Base-by-base conservation (phyloP, 2,329 filamentous ascomycete species). In the Drechmeria coniospora region DNA sequence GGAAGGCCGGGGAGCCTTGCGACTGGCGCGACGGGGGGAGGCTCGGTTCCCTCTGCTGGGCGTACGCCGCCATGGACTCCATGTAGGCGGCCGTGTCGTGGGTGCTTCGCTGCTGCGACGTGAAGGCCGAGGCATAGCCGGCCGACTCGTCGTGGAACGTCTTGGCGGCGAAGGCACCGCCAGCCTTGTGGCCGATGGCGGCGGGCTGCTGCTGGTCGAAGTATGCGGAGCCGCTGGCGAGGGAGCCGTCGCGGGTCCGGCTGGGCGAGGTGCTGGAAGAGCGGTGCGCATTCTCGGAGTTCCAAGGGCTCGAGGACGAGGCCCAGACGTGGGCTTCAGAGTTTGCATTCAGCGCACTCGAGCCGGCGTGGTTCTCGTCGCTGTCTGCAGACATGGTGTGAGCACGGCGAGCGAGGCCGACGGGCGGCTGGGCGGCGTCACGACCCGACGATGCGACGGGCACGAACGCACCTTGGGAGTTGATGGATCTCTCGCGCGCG, bases 281-380 rank as follows among this genome's bases (percentile, higher is more conserved):
- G 37, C 47, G 50, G 21, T 46, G 31, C 27, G 41, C 32, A 17
- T 42, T 52, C 25, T 71, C 66, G 15, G 59, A 53, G 36, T 64
- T 66, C 78, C 78, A 83, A 11, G 68, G 64, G 21, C 62, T 55
- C 36, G 59, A 54, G 33, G 20, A 23, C 21, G 43, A 7, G 28
- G 28, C 49, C 72, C 75, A 80, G 25, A 63, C 58, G 39, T 80
- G 75, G 12, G 69, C 68, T 43, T 82, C 75, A 8, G 78, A 79
- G 23, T 73, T 69, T 24, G 70, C 63, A 33, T 79, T 63, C 21
- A 84, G 59, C 32, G 76, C 78, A 34, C 73, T 65, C 5, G 78
- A 81, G 26, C 78, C 79, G 4, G 71, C 74, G 43, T 75, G 70
- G 30, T 44, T 39, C 16, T 45, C 44, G 30, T 52, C 43, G 31